A percentile compares a stretch with the other conserved stretches of the same genome.
Evolutionary conservation across 2,329 filamentous ascomycete genomes (phyloP).

Genomic region (Samsoniella hepiali): DNA sequence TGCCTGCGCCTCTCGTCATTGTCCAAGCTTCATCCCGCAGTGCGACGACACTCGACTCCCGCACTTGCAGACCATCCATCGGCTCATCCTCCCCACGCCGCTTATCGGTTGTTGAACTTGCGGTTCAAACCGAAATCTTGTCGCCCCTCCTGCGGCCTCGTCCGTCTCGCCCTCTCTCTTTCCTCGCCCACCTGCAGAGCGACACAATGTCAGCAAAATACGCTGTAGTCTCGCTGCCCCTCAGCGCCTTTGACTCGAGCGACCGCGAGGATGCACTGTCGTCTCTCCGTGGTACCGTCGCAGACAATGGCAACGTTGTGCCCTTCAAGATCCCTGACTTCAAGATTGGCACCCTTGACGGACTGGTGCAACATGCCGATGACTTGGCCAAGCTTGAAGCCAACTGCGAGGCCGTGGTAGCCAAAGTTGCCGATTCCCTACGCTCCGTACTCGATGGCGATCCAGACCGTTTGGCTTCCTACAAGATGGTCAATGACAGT

Average conservation of each 20-base stretch:
- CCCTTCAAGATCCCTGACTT: conserved; percentile 87
- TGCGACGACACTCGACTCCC: background rate
- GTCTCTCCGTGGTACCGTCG: conserved; percentile 68
- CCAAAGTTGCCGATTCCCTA: conserved; percentile 84
- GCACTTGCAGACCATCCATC: background rate
- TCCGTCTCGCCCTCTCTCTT: background rate
- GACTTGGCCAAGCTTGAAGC: conserved; percentile 85
- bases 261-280: conserved; percentile 78
- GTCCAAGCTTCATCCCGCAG: conserved; percentile 7
- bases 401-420: conserved; percentile 75
- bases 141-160: background rate
- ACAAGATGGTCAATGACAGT: conserved; percentile 96
- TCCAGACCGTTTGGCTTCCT: conserved; percentile 75
- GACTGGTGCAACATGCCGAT: conserved; percentile 92
- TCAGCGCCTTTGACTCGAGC: conserved; percentile 77
- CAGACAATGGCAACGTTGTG: conserved; percentile 71
- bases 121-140: background rate
- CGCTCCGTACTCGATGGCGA: conserved; percentile 79
- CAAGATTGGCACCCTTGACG: conserved; percentile 96
- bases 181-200: background rate
- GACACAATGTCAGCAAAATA: conserved; percentile 60
- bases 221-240: conserved; percentile 84
- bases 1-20: conserved; percentile 9
- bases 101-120: background rate
- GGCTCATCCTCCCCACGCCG: background rate